These are phyloP conservation scores for Tanacetum coccineum DNA, from an alignment of 129 eudicot species.

Conservation along the genomic window DNA sequence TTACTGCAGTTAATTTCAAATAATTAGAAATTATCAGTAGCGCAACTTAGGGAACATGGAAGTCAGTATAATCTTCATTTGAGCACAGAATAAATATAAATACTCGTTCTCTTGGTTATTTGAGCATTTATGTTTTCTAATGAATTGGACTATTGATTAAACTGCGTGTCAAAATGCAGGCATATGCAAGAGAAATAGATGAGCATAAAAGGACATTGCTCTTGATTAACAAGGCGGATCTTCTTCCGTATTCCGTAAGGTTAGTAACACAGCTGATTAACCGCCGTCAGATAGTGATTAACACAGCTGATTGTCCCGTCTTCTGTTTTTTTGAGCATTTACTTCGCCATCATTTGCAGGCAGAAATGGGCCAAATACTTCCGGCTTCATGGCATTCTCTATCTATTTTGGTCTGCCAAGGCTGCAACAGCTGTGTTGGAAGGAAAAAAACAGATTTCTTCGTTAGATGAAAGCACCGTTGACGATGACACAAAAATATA, in stretches of 20 bases:
- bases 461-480: constrained; percentile 14
- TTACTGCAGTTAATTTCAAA: not conserved
- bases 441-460: constrained; percentile 38
- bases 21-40: not conserved
- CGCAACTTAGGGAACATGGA: not conserved
- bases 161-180: constrained; percentile 49
- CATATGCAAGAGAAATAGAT: constrained; percentile 77
- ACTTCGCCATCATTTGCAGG: constrained; percentile 38
- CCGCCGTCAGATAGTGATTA: no score
- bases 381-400: constrained; percentile 64
- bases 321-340: not conserved
- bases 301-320: no score
- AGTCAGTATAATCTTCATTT: not conserved
- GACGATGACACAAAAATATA: constrained; percentile 54
- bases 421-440: constrained; percentile 81
- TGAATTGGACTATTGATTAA: constrained; percentile 2
- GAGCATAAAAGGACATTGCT: constrained; percentile 85
- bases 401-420: constrained; percentile 89
- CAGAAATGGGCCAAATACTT: constrained; percentile 82
- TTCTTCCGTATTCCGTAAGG: constrained; percentile 75
- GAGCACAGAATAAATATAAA: not conserved
- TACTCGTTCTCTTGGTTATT: not conserved
- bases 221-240: constrained; percentile 93
- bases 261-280: constrained; percentile 15
- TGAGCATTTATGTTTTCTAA: not conserved